A percentile compares a stretch with the other conserved stretches of the same genome.
Conservation (phyloP, 1,284 basidiomycete genomes). For the Malassezia yamatoensis region DNA sequence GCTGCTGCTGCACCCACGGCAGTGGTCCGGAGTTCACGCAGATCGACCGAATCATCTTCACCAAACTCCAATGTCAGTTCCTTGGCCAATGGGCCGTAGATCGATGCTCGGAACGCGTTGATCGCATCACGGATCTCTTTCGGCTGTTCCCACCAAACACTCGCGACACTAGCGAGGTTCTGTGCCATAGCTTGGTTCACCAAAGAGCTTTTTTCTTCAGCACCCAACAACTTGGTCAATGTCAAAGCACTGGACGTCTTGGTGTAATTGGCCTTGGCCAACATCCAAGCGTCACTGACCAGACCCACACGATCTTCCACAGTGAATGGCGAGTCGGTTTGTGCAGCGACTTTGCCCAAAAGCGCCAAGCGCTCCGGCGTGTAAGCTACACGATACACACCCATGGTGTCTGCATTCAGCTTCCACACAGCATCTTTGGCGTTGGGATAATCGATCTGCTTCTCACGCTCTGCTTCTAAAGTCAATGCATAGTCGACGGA, state of each 20-base stretch:
- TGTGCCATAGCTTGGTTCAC: slow-evolving; percentile 21
- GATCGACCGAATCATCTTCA: slow-evolving; percentile 61
- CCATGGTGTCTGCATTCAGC: slow-evolving; percentile 75
- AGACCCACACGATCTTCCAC: slow-evolving; percentile 76
- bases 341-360: slow-evolving; percentile 68
- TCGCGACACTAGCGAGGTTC: slow-evolving; percentile 30
- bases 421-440: slow-evolving; percentile 60
- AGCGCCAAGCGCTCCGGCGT: slow-evolving; percentile 65
- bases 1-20: slow-evolving; percentile 61
- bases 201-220: slow-evolving; percentile 36
- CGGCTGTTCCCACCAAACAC: slow-evolving; percentile 75
- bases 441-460: slow-evolving; percentile 56
- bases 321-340: slow-evolving; percentile 58
- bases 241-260: slow-evolving; percentile 65
- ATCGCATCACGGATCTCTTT: slow-evolving; percentile 51
- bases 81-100: slow-evolving; percentile 69
- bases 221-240: slow-evolving; percentile 59
- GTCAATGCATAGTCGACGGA: slow-evolving; percentile 59
- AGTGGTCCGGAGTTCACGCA: slow-evolving; percentile 63
- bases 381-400: slow-evolving; percentile 83
- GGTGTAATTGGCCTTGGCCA: slow-evolving; percentile 67
- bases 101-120: slow-evolving; percentile 45
- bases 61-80: slow-evolving; percentile 68
- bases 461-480: slow-evolving; percentile 58
- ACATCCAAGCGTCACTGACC: slow-evolving; percentile 65